Percentiles rank a stretch among this genome's conserved stretches.
Conservation (phyloP, 805 yeast species). For the Metschnikowia colocasiae region DNA sequence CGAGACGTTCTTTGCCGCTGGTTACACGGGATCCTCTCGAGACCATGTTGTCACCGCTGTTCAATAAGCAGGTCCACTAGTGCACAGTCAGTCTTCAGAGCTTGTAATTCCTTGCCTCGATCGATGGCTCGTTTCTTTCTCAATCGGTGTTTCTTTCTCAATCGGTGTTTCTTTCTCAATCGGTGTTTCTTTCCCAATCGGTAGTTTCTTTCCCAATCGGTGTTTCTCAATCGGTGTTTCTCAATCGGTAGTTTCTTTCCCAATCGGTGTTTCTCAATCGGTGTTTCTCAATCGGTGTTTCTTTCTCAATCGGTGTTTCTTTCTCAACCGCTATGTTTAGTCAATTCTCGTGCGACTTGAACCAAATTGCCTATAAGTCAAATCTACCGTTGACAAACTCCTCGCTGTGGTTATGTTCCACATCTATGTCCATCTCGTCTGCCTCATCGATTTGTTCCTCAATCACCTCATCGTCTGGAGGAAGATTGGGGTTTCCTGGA, state of each 20-base stretch:
- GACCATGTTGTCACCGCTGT: neutral
- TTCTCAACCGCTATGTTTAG: too few species aligned
- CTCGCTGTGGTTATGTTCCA: slow-evolving; percentile 59
- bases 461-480: slow-evolving; percentile 80
- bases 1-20: neutral
- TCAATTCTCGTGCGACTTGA: too few species aligned
- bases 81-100: neutral
- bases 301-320: too few species aligned
- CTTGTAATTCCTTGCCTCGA: neutral
- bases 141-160: too few species aligned
- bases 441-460: slow-evolving; percentile 53
- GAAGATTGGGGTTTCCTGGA: slow-evolving; percentile 74
- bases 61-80: neutral
- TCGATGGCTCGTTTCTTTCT: too few species aligned
- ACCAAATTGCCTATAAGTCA: slow-evolving; percentile 51
- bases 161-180: too few species aligned
- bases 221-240: too few species aligned
- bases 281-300: too few species aligned
- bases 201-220: too few species aligned
- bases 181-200: too few species aligned
- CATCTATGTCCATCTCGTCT: slow-evolving; percentile 49
- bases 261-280: too few species aligned
- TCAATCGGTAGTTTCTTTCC: too few species aligned
- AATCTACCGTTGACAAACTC: slow-evolving; percentile 88
- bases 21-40: neutral